These are phyloP conservation scores for Aegilops bicornis DNA, from an alignment of 176 grass and related monocot species.

Conservation along the genomic window DNA sequence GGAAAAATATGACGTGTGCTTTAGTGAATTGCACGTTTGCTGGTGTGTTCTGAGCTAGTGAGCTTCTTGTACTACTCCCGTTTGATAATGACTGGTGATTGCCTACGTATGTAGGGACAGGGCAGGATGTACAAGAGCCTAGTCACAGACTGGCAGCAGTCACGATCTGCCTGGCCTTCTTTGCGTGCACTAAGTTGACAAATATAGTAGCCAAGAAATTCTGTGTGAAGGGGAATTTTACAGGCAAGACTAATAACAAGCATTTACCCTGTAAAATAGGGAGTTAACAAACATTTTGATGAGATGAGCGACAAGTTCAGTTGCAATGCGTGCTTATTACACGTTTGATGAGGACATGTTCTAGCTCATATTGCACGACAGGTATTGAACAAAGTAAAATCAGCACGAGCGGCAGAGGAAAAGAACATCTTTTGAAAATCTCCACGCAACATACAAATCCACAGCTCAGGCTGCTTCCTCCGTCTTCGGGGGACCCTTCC, in stretches of 20 bases:
- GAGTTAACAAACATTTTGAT: constrained; percentile 14
- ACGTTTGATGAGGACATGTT: constrained; percentile 21
- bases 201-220: background rate
- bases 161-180: background rate
- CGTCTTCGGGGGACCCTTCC: constrained; percentile 67
- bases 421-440: constrained; percentile 8
- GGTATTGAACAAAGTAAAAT: constrained; percentile 19
- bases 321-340: constrained; percentile 43
- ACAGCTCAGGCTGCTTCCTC: constrained; percentile 48
- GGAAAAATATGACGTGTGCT: constrained; percentile 17
- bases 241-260: background rate
- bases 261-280: background rate
- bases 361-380: constrained; percentile 20
- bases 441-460: background rate
- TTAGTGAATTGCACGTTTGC: background rate
- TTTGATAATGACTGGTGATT: constrained; percentile 4
- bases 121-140: background rate
- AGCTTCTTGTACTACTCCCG: background rate
- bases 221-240: background rate
- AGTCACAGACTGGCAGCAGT: background rate
- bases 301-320: constrained; percentile 8
- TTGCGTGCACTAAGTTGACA: background rate
- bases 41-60: background rate
- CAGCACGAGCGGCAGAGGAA: background rate
- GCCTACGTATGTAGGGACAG: background rate